Base-by-base conservation (phyloP, 371 early-diverging fungal genomes). In the Mortierella sp. region DNA sequence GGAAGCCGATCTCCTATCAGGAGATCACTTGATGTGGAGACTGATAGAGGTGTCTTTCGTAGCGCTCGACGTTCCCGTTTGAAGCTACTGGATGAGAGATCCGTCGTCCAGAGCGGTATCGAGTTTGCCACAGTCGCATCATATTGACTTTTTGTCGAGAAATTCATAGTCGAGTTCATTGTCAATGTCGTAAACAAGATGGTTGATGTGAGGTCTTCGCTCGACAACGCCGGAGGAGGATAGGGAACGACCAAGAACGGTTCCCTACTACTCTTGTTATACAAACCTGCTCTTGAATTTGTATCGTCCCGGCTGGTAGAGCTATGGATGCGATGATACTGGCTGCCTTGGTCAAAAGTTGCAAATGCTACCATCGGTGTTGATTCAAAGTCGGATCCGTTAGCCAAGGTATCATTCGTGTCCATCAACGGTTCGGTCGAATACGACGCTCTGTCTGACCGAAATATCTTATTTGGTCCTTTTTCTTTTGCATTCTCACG, bases 241-340 rank as follows among this genome's bases (percentile, higher is more conserved):
- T 60, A 67, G 21, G 68, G 68, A 9, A 60, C 34, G 19, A 67
- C 59, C 34, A 67, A 19, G 31, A 67, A 67, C 0, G 67, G 54
- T 12, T 50, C 44, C 46, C 43, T 49, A 21, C 44, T 23, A 50
- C 51, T 32, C 34, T 55, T 48, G 15, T 2, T 14, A 0, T 39
- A 8, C n/a, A 23, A 42, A n/a, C 23, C 17, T 12, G 50, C 26
- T 6, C 28, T 8, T 8, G 63, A 12, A 31, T 12, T 17, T 7
- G 49, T 5, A 4, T 31, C 47, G 32, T 21, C 6, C 11, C n/a
- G n/a, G n/a, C 21, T 51, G 23, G n/a, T 44, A 19, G 6, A 19
- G 15, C 24, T 27, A 6, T 48, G 24, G 48, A 12, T 6, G 19
- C 11, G 8, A 26, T 14, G 24, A 26, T 23, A 26, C 14, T 48